Base-by-base conservation (phyloP, 441 rosid genomes). In the Pelargonium fulgidum region DNA sequence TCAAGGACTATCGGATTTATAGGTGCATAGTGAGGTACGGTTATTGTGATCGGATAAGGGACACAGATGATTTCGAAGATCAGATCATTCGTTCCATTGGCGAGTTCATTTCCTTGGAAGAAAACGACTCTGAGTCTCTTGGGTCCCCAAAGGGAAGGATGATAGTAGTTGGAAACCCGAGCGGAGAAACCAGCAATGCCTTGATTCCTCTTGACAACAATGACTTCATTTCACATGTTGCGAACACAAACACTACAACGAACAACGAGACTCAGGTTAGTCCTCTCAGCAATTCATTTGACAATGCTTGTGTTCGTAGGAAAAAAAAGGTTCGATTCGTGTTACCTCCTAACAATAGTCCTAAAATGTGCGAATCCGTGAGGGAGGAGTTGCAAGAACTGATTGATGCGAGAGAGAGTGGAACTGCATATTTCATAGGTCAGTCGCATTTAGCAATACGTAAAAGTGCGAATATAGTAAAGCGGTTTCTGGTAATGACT, bases 1-100 rank as follows among this genome's bases (percentile, higher is more conserved):
- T 73, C 39, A 79, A 68, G 69, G 83, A 84, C 7, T 69, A 79
- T 42, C 76, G 56, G 72, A 79, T 85, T 65, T 88, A 77, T 66
- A 68, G 89, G 42, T 86, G 93, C 87, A 84, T 88, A 11, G 87
- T 85, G 17, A 70, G 86, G 39, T 85, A 81, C 13, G 91, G 93
- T 2, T 88, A 85, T 70, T 77, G 89, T 7, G 84, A 88, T 70
- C 75, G 19, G 11, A 63, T 81, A 13, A 72, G 81, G 66, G 89
- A 86, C 63, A 79, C 79, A 0, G 81, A 81, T 61, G 85, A 83
- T 62, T 85, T 88, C 0, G 93, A 88, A 70, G 86, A 85, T 42
- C 83, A 85, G 69, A 83, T 86, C 41, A 78, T 86, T 69, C 50
- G 75, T 3, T 74, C 83, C 2, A 81, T 88, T 0, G 87, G 86